Conservation (phyloP, 202 grass and related monocot genomes). For the Setaria italica region DNA sequence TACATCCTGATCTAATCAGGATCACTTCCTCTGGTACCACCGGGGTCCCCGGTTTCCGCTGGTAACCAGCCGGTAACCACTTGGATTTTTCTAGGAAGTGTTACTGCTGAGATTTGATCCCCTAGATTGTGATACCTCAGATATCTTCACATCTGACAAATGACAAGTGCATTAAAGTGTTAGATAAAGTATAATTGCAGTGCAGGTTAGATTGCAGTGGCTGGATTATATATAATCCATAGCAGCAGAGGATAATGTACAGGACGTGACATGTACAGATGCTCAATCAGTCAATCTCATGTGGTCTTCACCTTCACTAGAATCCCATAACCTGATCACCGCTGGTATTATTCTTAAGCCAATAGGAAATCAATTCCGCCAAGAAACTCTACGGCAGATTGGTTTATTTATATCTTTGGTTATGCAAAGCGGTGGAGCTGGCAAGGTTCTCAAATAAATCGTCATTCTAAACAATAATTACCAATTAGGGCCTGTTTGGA, state of each 20-base stretch:
- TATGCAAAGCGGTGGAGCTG: not conserved
- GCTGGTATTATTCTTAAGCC: conserved; percentile 14
- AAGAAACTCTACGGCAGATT: not conserved
- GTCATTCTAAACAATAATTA: not conserved
- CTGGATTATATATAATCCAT: conserved; percentile 7
- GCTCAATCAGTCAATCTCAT: not conserved
- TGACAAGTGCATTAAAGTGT: not conserved
- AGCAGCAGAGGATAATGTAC: conserved; percentile 18
- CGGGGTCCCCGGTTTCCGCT: not conserved
- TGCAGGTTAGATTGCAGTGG: not conserved
- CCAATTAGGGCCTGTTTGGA: not conserved
- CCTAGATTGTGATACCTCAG: conserved; percentile 12
- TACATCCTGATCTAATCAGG: not conserved
- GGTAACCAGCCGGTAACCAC: not conserved
- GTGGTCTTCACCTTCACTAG: no score
- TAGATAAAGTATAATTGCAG: not conserved
- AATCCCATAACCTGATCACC: not conserved
- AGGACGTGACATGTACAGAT: not conserved
- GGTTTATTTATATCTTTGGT: not conserved
- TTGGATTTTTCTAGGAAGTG: not conserved
- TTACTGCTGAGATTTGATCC: not conserved
- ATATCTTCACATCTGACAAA: not conserved
- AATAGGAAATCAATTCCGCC: not conserved
- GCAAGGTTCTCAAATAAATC: not conserved
- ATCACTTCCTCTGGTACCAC: not conserved